phyloP scores from a whole-genome alignment of 352 stramenopile species.

The Globisporangium splendens region DNA sequence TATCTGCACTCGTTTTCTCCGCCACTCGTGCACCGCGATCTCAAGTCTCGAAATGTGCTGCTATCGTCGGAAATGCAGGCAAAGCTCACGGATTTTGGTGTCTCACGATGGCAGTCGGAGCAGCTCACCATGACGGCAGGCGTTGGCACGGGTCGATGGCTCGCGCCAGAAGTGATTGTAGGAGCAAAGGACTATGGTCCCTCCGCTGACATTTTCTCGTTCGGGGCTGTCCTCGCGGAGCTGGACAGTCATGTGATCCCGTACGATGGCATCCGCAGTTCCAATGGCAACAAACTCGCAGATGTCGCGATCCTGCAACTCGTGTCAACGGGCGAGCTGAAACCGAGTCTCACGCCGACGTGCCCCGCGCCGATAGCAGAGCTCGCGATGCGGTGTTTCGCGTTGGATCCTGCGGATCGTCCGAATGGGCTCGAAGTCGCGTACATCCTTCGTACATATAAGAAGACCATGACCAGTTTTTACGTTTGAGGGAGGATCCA shows the following conservation, averaged over 20 bases:
- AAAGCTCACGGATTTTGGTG: constrained; percentile 26
- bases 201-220: no score
- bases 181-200: no score
- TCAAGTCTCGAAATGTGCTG: constrained; percentile 28
- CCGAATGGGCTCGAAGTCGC: constrained; percentile 23
- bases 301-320: constrained; percentile 34
- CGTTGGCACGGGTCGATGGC: background rate
- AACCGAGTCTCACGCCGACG: constrained; percentile 16
- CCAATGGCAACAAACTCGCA: background rate
- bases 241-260: background rate
- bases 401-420: constrained; percentile 17
- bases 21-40: constrained; percentile 12
- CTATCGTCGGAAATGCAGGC: constrained; percentile 25
- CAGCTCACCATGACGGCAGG: background rate
- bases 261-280: background rate
- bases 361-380: constrained; percentile 21
- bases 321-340: constrained; percentile 23
- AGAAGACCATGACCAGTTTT: background rate
- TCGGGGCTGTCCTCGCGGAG: background rate
- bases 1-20: constrained; percentile 20
- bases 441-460: background rate
- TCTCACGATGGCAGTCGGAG: background rate
- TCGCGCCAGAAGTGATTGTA: no score
- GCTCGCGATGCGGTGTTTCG: constrained; percentile 23
- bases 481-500: background rate